Conservation (phyloP, 164 flowering plant genomes). For the Vitis cinerea region DNA sequence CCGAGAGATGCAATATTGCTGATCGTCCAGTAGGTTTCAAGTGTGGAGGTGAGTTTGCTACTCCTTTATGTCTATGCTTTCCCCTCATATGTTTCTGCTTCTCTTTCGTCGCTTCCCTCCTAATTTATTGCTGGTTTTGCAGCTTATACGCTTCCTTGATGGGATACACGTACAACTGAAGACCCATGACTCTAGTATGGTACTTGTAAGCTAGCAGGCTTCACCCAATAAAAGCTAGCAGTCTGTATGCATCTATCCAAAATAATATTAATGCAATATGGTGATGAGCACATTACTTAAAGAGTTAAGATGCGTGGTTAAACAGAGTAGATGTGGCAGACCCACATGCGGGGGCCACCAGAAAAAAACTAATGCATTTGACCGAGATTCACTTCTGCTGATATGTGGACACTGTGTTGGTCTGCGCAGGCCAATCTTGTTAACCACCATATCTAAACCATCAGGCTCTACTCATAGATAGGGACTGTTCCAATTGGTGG, state of each 20-base stretch:
- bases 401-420: too few species aligned
- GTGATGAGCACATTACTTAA: neutral
- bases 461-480: constrained; percentile 4
- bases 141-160: constrained; percentile 59
- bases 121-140: constrained; percentile 23
- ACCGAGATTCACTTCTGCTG: too few species aligned
- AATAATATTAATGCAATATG: neutral
- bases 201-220: neutral
- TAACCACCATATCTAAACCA: constrained; percentile 4
- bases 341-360: too few species aligned
- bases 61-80: too few species aligned
- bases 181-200: neutral
- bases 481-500: constrained; percentile 5
- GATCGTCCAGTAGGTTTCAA: constrained; percentile 74
- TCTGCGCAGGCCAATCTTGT: neutral
- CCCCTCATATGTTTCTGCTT: neutral
- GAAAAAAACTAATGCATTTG: too few species aligned
- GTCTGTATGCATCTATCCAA: neutral
- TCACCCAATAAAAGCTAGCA: neutral
- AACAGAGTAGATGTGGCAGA: too few species aligned
- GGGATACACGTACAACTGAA: neutral
- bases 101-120: neutral
- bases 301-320: too few species aligned
- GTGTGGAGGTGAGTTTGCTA: constrained; percentile 53
- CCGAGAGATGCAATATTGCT: constrained; percentile 74